These are phyloP conservation scores for Debaryomyces nepalensis DNA, from an alignment of 1,139 yeast genomes.

Conservation along the genomic window DNA sequence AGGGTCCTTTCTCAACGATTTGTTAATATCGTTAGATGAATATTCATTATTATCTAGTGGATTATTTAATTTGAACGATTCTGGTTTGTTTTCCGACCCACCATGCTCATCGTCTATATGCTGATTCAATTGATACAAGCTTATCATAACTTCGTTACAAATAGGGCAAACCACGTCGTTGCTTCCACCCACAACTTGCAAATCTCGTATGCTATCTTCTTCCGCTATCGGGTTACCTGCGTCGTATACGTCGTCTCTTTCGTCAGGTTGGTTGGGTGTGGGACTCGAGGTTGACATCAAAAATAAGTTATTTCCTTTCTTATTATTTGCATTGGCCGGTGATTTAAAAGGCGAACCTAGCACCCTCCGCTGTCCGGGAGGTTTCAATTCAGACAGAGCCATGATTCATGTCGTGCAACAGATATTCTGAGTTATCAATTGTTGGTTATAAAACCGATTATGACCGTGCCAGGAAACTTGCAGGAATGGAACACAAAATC, in stretches of 20 bases:
- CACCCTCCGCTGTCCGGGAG: constrained; percentile 25
- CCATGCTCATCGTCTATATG: constrained; percentile 75
- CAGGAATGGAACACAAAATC: not conserved
- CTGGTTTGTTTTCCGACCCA: constrained; percentile 3
- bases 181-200: not conserved
- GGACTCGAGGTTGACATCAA: constrained; percentile 10
- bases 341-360: constrained; percentile 32
- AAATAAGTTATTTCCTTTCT: constrained; percentile 8
- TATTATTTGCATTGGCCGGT: constrained; percentile 18
- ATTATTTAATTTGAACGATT: constrained; percentile 16
- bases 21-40: constrained; percentile 25
- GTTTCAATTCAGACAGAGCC: constrained; percentile 6
- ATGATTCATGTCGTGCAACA: constrained; percentile 3
- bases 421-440: not conserved
- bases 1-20: constrained; percentile 25
- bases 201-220: not conserved
- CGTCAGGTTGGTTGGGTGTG: constrained; percentile 3
- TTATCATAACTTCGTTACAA: constrained; percentile 64
- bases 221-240: not conserved
- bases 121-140: constrained; percentile 60
- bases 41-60: constrained; percentile 22
- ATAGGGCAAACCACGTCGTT: constrained; percentile 60
- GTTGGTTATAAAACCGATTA: too few species aligned
- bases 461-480: not conserved
- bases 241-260: constrained; percentile 5